Conservation (phyloP, 163 green algal species). For the Picocystis sp. region DNA sequence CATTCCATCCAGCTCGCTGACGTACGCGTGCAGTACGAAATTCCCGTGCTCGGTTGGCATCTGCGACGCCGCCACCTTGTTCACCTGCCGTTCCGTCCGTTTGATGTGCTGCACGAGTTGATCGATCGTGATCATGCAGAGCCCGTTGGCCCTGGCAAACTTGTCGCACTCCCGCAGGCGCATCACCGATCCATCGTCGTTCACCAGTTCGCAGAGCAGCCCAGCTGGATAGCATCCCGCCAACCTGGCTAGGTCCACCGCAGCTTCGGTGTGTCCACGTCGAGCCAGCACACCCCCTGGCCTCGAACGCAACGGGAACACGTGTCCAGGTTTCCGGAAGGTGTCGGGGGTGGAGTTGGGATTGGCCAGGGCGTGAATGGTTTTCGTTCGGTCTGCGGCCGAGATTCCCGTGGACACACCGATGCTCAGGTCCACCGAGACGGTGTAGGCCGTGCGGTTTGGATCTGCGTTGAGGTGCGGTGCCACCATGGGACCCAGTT, state of each 20-base stretch:
- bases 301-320: constrained; percentile 75
- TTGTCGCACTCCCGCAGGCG: constrained; percentile 59
- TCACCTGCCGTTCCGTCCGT: constrained; percentile 9
- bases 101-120: constrained; percentile 71
- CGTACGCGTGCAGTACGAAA: constrained; percentile 24
- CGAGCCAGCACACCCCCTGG: constrained; percentile 57
- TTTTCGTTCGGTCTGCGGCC: constrained; percentile 65
- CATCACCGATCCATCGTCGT: constrained; percentile 77
- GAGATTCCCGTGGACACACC: constrained; percentile 64
- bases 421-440: constrained; percentile 69
- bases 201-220: constrained; percentile 82
- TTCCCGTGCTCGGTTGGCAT: constrained; percentile 19
- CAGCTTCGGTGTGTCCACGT: constrained; percentile 85
- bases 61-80: constrained; percentile 12
- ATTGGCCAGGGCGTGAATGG: constrained; percentile 40
- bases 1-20: constrained; percentile 41
- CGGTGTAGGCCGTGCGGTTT: constrained; percentile 90
- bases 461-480: constrained; percentile 65
- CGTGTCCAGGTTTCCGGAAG: constrained; percentile 83
- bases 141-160: constrained; percentile 60
- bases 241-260: constrained; percentile 72
- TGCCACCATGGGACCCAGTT: constrained; percentile 85
- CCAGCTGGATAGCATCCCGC: constrained; percentile 66
- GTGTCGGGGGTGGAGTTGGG: constrained; percentile 25
- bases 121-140: constrained; percentile 83